These are phyloP conservation scores for Nicotiana otophora DNA, from an alignment of 257 asterid genomes.

Conservation along the genomic window DNA sequence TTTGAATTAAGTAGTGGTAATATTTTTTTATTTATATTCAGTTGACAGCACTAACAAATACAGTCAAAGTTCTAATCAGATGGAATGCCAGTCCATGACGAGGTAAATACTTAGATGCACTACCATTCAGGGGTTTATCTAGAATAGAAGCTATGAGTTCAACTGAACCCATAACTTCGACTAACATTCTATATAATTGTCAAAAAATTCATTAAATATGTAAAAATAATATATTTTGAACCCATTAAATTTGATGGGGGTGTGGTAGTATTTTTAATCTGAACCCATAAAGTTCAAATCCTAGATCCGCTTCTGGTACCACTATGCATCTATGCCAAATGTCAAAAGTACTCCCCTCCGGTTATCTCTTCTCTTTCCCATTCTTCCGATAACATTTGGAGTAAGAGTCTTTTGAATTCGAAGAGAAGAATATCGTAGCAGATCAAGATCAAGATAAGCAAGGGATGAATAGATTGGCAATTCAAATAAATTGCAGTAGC, in stretches of 20 bases:
- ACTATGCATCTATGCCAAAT: neutral
- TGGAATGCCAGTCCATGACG: neutral
- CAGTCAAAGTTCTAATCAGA: neutral
- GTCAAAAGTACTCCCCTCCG: neutral
- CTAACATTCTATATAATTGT: too few species aligned
- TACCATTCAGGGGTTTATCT: too few species aligned
- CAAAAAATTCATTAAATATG: too few species aligned
- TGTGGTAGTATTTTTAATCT: too few species aligned
- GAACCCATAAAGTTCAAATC: too few species aligned
- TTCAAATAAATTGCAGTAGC: neutral
- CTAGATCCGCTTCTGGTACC: neutral
- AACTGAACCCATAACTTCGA: too few species aligned
- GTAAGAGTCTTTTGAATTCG: neutral
- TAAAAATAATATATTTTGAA: too few species aligned
- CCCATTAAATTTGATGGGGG: too few species aligned
- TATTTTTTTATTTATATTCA: neutral
- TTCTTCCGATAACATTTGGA: neutral
- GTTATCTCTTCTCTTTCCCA: neutral
- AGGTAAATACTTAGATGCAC: neutral
- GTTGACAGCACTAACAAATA: neutral
- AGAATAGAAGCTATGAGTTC: too few species aligned
- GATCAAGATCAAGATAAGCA: neutral
- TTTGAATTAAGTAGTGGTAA: neutral
- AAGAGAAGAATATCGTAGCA: neutral
- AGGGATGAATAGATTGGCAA: neutral